These are phyloP conservation scores for Leptoxyphium fumago DNA, from an alignment of 2,329 filamentous ascomycete species.

Conservation along the genomic window DNA sequence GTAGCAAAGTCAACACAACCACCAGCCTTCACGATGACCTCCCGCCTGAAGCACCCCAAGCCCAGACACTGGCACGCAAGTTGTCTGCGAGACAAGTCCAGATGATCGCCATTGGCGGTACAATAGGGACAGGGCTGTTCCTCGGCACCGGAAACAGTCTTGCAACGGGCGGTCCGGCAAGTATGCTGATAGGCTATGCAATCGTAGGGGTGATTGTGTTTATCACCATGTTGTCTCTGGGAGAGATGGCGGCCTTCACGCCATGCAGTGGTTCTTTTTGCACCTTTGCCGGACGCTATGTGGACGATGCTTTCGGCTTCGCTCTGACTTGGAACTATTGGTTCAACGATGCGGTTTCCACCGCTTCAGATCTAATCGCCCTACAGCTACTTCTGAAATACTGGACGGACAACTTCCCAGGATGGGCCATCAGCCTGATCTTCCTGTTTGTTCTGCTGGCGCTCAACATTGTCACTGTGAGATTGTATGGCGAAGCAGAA, in stretches of 20 bases:
- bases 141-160: constrained; percentile 14
- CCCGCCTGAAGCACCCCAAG: not conserved
- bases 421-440: constrained; percentile 44
- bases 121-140: constrained; percentile 9
- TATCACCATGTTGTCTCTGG: constrained; percentile 30
- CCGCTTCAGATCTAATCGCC: constrained; percentile 42
- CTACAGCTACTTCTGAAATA: constrained; percentile 45
- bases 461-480: constrained; percentile 30
- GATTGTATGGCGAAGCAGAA: constrained; percentile 38
- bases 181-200: constrained; percentile 23
- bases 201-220: constrained; percentile 20
- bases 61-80: constrained; percentile 1
- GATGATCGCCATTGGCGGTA: constrained; percentile 37
- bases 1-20: not conserved
- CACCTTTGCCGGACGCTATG: constrained; percentile 25
- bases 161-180: constrained; percentile 17
- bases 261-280: constrained; percentile 23
- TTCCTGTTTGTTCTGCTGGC: constrained; percentile 23
- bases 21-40: not conserved
- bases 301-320: constrained; percentile 43
- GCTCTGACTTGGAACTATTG: constrained; percentile 28
- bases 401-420: constrained; percentile 48
- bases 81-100: constrained; percentile 34
- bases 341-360: constrained; percentile 28
- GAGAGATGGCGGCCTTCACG: constrained; percentile 41